A percentile compares a stretch with the other conserved stretches of the same genome.
Conservation (phyloP, 2,329 filamentous ascomycete genomes). For the Dactylellina parvicollis region DNA sequence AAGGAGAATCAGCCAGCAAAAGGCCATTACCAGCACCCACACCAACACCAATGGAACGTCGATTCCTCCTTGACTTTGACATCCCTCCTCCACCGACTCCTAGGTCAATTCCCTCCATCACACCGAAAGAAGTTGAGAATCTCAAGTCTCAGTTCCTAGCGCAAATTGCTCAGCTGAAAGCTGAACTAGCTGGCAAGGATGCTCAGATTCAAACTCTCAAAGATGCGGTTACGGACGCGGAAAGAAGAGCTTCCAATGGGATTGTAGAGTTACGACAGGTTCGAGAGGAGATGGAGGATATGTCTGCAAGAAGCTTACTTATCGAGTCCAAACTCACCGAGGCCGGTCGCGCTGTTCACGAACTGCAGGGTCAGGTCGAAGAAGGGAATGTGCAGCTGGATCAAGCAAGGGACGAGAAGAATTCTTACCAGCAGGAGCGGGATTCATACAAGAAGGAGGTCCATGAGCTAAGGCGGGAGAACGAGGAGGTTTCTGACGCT, state of each 20-base stretch:
- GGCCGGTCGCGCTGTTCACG: conserved; percentile 62
- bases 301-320: conserved; percentile 68
- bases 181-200: conserved; percentile 89
- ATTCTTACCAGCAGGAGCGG: conserved; percentile 52
- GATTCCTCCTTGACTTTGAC: conserved; percentile 84
- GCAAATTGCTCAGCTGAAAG: conserved; percentile 92
- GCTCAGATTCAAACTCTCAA: conserved; percentile 90
- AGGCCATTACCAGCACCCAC: conserved; percentile 27
- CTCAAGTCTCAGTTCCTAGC: conserved; percentile 90
- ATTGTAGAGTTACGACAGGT: conserved; percentile 67
- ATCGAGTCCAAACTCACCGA: conserved; percentile 80
- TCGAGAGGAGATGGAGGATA: conserved; percentile 66
- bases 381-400: conserved; percentile 39
- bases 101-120: conserved; percentile 87
- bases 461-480: conserved; percentile 53
- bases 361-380: conserved; percentile 62
- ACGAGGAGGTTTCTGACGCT: conserved; percentile 44
- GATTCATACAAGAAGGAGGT: conserved; percentile 54
- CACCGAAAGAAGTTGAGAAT: conserved; percentile 88
- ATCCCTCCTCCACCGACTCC: conserved; percentile 93
- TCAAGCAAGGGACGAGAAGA: conserved; percentile 27
- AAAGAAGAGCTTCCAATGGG: conserved; percentile 79
- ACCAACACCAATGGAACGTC: conserved; percentile 61
- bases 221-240: conserved; percentile 85
- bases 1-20: conserved; percentile 54